Base-by-base conservation (phyloP, 345 rosid species). In the Draba incana region DNA sequence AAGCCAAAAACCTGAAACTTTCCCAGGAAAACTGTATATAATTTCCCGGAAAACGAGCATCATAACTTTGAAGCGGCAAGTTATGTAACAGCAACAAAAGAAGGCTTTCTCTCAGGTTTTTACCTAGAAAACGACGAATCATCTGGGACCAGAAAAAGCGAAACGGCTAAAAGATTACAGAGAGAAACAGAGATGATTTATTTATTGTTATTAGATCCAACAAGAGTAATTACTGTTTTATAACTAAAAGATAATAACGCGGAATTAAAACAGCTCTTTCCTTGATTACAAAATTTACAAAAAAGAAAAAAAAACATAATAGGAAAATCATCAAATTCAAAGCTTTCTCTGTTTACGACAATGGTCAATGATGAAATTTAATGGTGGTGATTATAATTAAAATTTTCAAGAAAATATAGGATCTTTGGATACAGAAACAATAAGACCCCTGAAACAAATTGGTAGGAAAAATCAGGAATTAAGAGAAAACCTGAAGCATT, bases 401-500 rank as follows among this genome's bases (percentile, higher is more conserved):
- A 30, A 4, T 12, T 15, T 58, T 8, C 7, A 25, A 9, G 33
- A 35, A 49, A 67, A 67, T 33, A 6, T 44, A 48, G 14, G 71
- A 65, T 64, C 46, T 48, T 72, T 27, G 13, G 37, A 11, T 61
- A 61, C 61, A 42, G 61, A 52, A 28, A 55, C 43, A 37, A 51
- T 5, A 47, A 69, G 51, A 69, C 57, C 64, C 39, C 1, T 0
- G 6, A 16, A 37, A 4, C 1, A 24, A 70, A 61, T 15, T 20
- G 0, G 10, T 10, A 14, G 12, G 37, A 42, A 38, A 50, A 12
- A 9, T 38, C 23, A 39, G n/a, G 55, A 63, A 65, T 41, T 15
- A 46, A 48, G 54, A 1, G 2, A 20, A 44, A 35, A 33, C 75
- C 62, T 56, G 72, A 58, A 58, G 67, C 77, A 73, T 73, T 71